A percentile compares a stretch with the other conserved stretches of the same genome.
Evolutionary conservation across 768 basidiomycete genomes (phyloP).

Genomic region (Termitomyces sp.): DNA sequence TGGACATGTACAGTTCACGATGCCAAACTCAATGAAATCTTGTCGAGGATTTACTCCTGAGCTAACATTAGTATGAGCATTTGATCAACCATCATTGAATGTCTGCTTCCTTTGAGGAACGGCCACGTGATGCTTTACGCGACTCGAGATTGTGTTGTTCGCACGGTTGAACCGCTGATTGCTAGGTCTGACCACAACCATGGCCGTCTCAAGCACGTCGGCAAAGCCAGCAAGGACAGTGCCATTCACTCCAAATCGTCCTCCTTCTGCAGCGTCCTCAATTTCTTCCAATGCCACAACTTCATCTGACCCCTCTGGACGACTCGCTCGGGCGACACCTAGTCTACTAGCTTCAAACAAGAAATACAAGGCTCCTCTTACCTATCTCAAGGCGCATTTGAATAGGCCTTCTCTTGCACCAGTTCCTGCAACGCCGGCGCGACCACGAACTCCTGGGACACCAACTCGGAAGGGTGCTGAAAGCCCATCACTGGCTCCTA

Average conservation of each 20-base stretch:
- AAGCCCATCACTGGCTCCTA: slow-evolving; percentile 40
- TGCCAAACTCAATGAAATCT: neutral
- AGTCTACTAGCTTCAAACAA: slow-evolving; percentile 38
- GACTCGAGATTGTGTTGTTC: slow-evolving; percentile 3
- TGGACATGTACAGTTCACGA: neutral
- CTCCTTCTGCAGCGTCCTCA: slow-evolving; percentile 28
- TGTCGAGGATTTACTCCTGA: neutral
- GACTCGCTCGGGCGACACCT: slow-evolving; percentile 26
- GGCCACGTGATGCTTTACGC: slow-evolving; percentile 12
- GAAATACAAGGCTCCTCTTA: slow-evolving; percentile 62
- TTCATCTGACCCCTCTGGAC: slow-evolving; percentile 19
- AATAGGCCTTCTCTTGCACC: slow-evolving; percentile 34
- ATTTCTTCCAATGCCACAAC: slow-evolving; percentile 24
- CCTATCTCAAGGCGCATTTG: slow-evolving; percentile 8
- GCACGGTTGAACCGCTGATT: slow-evolving; percentile 13
- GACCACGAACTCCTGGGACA: slow-evolving; percentile 52
- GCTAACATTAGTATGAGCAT: no score
- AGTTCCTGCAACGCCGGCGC: slow-evolving; percentile 52
- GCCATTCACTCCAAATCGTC: slow-evolving; percentile 55
- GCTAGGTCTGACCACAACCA: slow-evolving; percentile 3
- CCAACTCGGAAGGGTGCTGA: slow-evolving; percentile 39
- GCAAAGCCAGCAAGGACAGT: slow-evolving; percentile 33
- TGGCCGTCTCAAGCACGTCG: slow-evolving; percentile 24
- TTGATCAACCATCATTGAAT: no score
- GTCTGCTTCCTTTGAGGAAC: neutral